These are phyloP conservation scores for Mantamonas sphyraenae DNA, from an alignment of 78 protist species.

Conservation along the genomic window DNA sequence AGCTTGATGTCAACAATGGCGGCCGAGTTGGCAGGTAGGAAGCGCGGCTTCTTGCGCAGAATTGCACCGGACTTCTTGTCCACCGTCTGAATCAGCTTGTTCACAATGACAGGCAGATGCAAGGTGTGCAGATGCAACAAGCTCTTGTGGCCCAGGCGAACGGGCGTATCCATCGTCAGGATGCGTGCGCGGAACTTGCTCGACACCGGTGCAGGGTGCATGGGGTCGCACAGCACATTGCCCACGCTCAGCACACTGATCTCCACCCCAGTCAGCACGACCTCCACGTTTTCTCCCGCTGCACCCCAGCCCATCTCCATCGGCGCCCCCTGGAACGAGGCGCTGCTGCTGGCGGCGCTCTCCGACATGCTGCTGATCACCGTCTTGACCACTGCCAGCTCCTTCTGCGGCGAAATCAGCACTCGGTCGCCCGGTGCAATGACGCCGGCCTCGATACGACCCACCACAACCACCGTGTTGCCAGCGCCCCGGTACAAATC, in stretches of 20 bases:
- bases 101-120: slow-evolving; percentile 30
- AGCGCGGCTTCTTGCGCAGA: slow-evolving; percentile 31
- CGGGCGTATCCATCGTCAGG: slow-evolving; percentile 32
- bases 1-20: not conserved
- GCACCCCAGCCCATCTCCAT: slow-evolving; percentile 25
- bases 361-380: slow-evolving; percentile 4
- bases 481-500: slow-evolving; percentile 61
- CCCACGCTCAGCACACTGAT: slow-evolving; percentile 30
- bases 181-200: slow-evolving; percentile 39
- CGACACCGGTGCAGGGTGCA: slow-evolving; percentile 28
- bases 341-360: not conserved
- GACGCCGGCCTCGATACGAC: slow-evolving; percentile 66
- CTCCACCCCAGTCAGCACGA: slow-evolving; percentile 17
- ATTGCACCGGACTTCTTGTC: slow-evolving; percentile 34
- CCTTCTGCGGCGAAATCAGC: slow-evolving; percentile 36
- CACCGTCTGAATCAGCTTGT: slow-evolving; percentile 1
- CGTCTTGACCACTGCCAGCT: slow-evolving; percentile 33
- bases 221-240: slow-evolving; percentile 44
- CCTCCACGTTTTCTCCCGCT: slow-evolving; percentile 71
- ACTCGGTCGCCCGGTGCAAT: slow-evolving; percentile 46
- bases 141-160: slow-evolving; percentile 30
- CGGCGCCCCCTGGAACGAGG: not conserved
- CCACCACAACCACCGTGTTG: slow-evolving; percentile 48
- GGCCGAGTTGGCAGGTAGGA: not conserved
- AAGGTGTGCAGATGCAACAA: slow-evolving; percentile 38